phyloP scores from a whole-genome alignment of 345 rosid genomes.

The Aquilaria yunnanensis region DNA sequence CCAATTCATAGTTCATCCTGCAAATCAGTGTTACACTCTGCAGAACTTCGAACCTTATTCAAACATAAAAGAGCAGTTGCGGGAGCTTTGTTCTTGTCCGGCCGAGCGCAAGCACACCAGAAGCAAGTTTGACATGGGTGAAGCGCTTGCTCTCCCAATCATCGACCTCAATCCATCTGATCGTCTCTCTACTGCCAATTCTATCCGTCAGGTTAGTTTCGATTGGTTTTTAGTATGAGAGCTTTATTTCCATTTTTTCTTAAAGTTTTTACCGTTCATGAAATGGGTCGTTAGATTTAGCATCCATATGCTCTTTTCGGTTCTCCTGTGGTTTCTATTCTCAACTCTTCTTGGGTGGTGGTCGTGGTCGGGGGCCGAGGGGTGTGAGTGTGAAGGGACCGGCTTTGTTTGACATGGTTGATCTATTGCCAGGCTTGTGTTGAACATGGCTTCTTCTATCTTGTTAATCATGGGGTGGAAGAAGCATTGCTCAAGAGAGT shows the following conservation, averaged over 20 bases:
- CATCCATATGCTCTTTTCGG: neutral
- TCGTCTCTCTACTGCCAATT: constrained; percentile 28
- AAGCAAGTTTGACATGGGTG: constrained; percentile 4
- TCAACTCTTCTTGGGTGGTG: too few relatives aligned
- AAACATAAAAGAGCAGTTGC: too few relatives aligned
- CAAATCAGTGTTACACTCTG: too few relatives aligned
- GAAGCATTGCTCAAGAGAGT: constrained; percentile 39
- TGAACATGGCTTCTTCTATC: constrained; percentile 79
- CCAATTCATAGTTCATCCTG: too few relatives aligned
- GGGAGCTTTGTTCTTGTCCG: too few relatives aligned
- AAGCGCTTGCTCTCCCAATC: constrained; percentile 37
- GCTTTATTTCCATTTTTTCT: neutral
- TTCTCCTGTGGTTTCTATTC: neutral
- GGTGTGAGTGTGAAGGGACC: neutral
- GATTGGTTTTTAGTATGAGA: too few relatives aligned
- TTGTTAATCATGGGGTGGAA: constrained; percentile 74
- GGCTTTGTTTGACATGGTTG: neutral
- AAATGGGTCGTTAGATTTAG: neutral
- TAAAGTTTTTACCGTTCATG: neutral
- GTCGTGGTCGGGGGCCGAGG: too few relatives aligned
- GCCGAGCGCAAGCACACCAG: too few relatives aligned
- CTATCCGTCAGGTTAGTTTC: constrained; percentile 46
- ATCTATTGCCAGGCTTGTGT: constrained; percentile 51
- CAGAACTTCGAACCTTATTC: too few relatives aligned
- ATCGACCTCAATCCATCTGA: constrained; percentile 40